Evolutionary conservation across 1,284 basidiomycete genomes (phyloP).

Genomic region (Neolentinus lepideus): DNA sequence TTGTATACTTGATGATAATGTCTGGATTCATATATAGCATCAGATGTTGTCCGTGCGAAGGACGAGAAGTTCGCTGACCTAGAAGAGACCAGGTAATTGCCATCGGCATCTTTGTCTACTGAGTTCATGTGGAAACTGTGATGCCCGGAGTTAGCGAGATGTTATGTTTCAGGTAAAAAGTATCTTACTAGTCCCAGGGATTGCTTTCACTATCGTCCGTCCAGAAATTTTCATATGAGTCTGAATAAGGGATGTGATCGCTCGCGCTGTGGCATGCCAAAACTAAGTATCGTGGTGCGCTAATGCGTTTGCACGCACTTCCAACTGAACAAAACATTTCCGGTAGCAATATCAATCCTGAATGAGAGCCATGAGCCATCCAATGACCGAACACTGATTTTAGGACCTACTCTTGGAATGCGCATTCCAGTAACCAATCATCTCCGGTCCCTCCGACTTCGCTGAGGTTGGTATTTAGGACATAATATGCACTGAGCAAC

Average conservation of each 20-base stretch:
- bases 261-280: not conserved
- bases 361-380: not conserved
- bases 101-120: constrained; percentile 1
- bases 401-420: constrained; percentile 1
- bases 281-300: not conserved
- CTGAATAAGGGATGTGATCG: not conserved
- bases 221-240: not conserved
- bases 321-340: not conserved
- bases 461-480: not conserved
- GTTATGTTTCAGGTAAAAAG: not conserved
- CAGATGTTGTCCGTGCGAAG: not conserved
- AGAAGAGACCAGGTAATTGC: constrained; percentile 2
- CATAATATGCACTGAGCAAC: not conserved
- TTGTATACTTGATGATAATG: constrained; percentile 1
- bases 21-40: not conserved
- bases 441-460: not conserved
- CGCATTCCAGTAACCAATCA: constrained; percentile 1
- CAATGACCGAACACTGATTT: not conserved
- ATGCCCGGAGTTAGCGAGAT: not conserved
- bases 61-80: not conserved
- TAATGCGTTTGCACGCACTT: not conserved
- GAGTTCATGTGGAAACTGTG: constrained; percentile 3
- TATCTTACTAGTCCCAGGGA: constrained; percentile 1
- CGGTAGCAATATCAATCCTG: constrained; percentile 4
- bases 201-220: not conserved